Evolutionary conservation across 164 flowering plant genomes (phyloP).

Genomic region (Vitis riparia): DNA sequence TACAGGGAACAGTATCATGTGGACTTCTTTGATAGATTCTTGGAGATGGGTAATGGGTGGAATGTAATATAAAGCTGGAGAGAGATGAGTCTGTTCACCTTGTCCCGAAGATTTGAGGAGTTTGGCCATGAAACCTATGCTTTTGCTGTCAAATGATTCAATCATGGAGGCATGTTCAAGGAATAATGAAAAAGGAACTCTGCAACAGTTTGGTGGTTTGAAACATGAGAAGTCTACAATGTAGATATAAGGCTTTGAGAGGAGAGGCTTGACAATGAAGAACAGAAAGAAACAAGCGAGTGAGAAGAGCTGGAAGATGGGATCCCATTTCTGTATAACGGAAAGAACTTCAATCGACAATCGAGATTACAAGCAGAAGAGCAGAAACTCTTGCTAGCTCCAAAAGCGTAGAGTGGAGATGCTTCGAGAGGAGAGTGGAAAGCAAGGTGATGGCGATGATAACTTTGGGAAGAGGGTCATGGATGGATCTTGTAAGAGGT

Average conservation of each 20-base stretch:
- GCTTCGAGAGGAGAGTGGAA: constrained; percentile 9
- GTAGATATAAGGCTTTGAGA: constrained; percentile 36
- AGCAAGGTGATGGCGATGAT: not conserved
- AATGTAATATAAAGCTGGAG: constrained; percentile 56
- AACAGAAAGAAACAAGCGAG: constrained; percentile 15
- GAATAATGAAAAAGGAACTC: constrained; percentile 54
- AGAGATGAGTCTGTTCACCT: constrained; percentile 58
- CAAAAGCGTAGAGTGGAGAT: constrained; percentile 6
- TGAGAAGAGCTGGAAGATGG: constrained; percentile 24
- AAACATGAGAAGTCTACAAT: constrained; percentile 70
- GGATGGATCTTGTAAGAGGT: constrained; percentile 6
- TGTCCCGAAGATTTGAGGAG: constrained; percentile 52
- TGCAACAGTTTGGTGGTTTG: constrained; percentile 50
- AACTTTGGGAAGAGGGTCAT: not conserved
- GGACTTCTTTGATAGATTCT: constrained; percentile 53
- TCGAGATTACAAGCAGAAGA: constrained; percentile 15
- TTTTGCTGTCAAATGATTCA: constrained; percentile 35
- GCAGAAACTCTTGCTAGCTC: constrained; percentile 15
- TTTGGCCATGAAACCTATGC: constrained; percentile 59
- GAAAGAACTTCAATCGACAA: constrained; percentile 23
- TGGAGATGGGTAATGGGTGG: constrained; percentile 52
- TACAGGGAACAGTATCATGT: constrained; percentile 56
- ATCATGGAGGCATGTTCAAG: constrained; percentile 43
- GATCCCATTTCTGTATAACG: constrained; percentile 18
- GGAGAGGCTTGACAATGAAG: constrained; percentile 17